These are phyloP conservation scores for Skeletonema grethae DNA, from an alignment of 108 stramenopile genomes.

Conservation along the genomic window DNA sequence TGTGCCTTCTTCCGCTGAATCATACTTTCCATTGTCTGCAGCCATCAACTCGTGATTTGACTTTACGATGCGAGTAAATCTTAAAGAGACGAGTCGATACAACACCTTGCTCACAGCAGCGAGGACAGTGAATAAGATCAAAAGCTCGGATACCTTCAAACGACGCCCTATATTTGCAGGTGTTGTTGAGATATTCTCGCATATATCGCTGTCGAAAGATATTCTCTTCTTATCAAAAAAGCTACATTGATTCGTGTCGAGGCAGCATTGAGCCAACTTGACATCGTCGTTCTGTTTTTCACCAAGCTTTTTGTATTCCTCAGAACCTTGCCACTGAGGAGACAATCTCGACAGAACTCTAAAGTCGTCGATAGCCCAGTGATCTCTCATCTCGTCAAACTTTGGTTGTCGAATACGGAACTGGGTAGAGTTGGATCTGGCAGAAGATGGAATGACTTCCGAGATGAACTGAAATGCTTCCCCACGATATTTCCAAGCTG, in stretches of 20 bases:
- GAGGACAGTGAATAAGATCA: constrained; percentile 27
- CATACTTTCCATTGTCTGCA: background rate
- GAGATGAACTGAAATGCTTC: constrained; percentile 25
- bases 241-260: constrained; percentile 29
- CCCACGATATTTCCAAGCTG: constrained; percentile 39
- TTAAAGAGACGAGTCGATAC: constrained; percentile 9
- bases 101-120: constrained; percentile 13
- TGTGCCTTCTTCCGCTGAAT: background rate
- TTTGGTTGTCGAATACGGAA: constrained; percentile 33
- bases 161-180: background rate
- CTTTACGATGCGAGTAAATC: constrained; percentile 6
- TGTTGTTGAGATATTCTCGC: constrained; percentile 18
- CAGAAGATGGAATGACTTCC: constrained; percentile 22
- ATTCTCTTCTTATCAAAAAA: constrained; percentile 33
- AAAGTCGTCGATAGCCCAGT: constrained; percentile 48
- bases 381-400: constrained; percentile 33
- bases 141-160: constrained; percentile 26
- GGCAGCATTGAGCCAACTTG: constrained; percentile 23
- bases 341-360: constrained; percentile 27
- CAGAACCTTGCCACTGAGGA: constrained; percentile 27
- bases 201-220: constrained; percentile 11
- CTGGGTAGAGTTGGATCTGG: constrained; percentile 32
- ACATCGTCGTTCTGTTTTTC: constrained; percentile 7
- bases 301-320: constrained; percentile 8
- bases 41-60: background rate